Percentiles rank a stretch among this genome's conserved stretches.
These are phyloP conservation scores for Phytophthora idaei DNA, from an alignment of 352 stramenopile genomes.

Conservation along the genomic window DNA sequence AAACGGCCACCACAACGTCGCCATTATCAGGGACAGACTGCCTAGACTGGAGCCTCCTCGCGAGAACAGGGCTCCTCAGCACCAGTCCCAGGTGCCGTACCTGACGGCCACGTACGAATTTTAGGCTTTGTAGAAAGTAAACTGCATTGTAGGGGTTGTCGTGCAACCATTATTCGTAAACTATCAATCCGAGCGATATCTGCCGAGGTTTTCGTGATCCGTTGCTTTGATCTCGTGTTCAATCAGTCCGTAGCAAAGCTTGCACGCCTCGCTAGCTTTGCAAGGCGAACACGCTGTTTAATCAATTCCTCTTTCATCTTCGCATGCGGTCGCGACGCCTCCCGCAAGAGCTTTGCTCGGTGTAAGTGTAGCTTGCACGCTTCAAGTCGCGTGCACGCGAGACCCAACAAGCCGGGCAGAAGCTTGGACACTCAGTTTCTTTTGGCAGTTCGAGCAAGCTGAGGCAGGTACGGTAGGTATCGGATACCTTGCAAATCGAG, in stretches of 20 bases:
- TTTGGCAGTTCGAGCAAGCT: background rate
- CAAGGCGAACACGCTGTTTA: slow-evolving; percentile 26
- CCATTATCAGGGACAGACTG: slow-evolving; percentile 36
- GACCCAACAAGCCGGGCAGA: background rate
- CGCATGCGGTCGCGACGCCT: background rate
- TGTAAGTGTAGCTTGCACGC: slow-evolving; percentile 1
- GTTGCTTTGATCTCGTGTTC: slow-evolving; percentile 3
- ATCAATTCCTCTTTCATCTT: slow-evolving; percentile 3
- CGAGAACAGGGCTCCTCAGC: slow-evolving; percentile 20
- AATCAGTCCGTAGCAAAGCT: background rate
- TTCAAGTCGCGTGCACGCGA: slow-evolving; percentile 14
- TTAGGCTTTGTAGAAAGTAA: slow-evolving; percentile 36
- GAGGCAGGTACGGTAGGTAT: no score
- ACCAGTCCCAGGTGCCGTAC: slow-evolving; percentile 32
- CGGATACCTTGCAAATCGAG: no score
- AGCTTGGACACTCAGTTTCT: background rate
- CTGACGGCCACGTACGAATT: slow-evolving; percentile 47
- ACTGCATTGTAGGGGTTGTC: slow-evolving; percentile 18
- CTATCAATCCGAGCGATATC: slow-evolving; percentile 32
- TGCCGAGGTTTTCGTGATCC: slow-evolving; percentile 16
- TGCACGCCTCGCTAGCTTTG: slow-evolving; percentile 26
- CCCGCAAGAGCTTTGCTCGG: slow-evolving; percentile 11
- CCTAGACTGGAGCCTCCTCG: slow-evolving; percentile 33
- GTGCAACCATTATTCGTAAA: slow-evolving; percentile 35
- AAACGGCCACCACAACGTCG: slow-evolving; percentile 36